A percentile compares a stretch with the other conserved stretches of the same genome.
phyloP scores from a whole-genome alignment of 345 rosid genomes.

The Rhodamnia argentea region DNA sequence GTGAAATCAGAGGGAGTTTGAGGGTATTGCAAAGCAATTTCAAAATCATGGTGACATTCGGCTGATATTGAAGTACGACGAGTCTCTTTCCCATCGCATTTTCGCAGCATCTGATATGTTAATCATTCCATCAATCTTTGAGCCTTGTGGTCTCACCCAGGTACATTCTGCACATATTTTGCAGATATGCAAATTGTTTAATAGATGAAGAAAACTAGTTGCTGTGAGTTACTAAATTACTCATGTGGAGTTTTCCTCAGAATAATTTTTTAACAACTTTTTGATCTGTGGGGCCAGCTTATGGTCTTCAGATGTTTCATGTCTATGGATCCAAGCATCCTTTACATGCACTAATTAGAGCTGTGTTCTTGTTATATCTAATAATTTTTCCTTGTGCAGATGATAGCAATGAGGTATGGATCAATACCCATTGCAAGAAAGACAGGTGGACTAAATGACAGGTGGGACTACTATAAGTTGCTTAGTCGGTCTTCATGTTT shows the following conservation, averaged over 20 bases:
- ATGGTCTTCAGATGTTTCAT: neutral
- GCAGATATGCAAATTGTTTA: neutral
- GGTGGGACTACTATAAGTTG: constrained; percentile 28
- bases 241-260: neutral
- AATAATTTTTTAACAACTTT: neutral
- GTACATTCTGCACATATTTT: constrained; percentile 15
- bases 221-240: neutral
- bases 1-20: constrained; percentile 63
- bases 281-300: neutral
- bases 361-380: neutral
- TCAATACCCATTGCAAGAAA: constrained; percentile 76
- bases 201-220: neutral
- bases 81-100: constrained; percentile 74
- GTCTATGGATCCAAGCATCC: neutral
- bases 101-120: constrained; percentile 89
- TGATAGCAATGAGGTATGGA: constrained; percentile 96
- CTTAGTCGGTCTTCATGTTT: neutral
- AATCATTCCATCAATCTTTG: constrained; percentile 92
- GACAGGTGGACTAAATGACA: constrained; percentile 93
- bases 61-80: constrained; percentile 78
- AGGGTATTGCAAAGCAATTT: constrained; percentile 71
- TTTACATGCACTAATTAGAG: neutral
- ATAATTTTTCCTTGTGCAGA: constrained; percentile 24
- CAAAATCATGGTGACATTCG: constrained; percentile 54
- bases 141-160: constrained; percentile 99